Base-by-base conservation (phyloP, 2,329 filamentous ascomycete species). In the Phialophora verrucosa region DNA sequence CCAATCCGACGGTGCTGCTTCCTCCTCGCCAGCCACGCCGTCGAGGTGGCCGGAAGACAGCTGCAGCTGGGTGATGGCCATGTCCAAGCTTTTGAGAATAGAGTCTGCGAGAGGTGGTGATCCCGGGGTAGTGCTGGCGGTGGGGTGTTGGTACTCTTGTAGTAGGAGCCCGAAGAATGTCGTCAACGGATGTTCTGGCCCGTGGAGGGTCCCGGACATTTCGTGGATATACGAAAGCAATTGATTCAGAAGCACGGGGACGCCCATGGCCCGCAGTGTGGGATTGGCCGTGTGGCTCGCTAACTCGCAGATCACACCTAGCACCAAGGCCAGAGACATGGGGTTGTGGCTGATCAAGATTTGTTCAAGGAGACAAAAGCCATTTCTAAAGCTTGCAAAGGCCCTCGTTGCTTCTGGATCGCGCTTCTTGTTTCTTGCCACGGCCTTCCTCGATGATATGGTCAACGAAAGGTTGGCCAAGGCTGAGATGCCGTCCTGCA, bases 291-390 rank as follows among this genome's bases (percentile, higher is more conserved):
- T 23, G 25, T 58, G 64, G 20, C 53, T 49, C 12, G 44, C 42
- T 25, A 66, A 32, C 20, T 66, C 64, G 53, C 64, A 66, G 5
- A 62, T 32, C 6, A 62, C 47, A 14, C 55, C 51, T 3, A 66
- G 42, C 23, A 66, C 50, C 10, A 66, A 35, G 12, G 64, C 32
- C 17, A 66, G 53, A 25, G 51, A 58, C 64, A 66, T 66, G 14
- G 64, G 64, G 29, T 47, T 60, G 27, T 62, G 29, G 53, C 62
- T 35, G 12, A 27, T 32, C n/a, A 66, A 27, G 11, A 66, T 58
- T 5, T 23, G 12, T 14, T 32, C 27, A 31, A 66, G 29, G 32
- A 62, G 29, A n/a, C 38, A n/a, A 44, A 66, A 66, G 10, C 55
- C 64, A 17, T 58, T 29, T n/a, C 42, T 4, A 14, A 66, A 66